A percentile compares a stretch with the other conserved stretches of the same genome.
Conservation (phyloP, 2,329 filamentous ascomycete genomes). For the Dendrostoma leiphaemia region DNA sequence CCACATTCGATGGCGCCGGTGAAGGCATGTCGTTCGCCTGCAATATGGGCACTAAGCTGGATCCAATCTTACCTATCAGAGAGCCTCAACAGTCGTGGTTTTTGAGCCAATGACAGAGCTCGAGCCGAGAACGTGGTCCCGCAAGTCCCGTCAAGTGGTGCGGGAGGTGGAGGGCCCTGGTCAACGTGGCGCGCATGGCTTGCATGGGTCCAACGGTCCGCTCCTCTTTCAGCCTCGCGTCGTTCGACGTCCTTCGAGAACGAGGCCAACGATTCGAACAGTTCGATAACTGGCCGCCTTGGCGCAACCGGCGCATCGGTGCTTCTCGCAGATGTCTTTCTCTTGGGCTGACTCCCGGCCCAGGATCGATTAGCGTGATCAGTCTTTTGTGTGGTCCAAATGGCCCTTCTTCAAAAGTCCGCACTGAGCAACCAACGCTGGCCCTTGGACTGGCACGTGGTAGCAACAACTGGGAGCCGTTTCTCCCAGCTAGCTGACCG, state of each 20-base stretch:
- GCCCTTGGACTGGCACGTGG: constrained; percentile 2
- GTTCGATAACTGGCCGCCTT: constrained; percentile 1
- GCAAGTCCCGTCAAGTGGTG: constrained; percentile 16
- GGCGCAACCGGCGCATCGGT: constrained; percentile 1
- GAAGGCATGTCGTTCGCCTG: constrained; percentile 13
- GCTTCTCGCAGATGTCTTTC: not conserved
- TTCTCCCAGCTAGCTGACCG: not conserved
- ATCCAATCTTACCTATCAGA: not conserved
- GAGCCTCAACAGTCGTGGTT: not conserved
- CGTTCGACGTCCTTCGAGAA: not conserved
- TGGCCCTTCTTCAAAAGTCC: not conserved
- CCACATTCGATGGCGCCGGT: not conserved
- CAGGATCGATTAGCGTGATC: not conserved
- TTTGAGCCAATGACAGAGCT: constrained; percentile 6
- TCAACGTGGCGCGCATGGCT: not conserved
- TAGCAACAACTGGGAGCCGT: constrained; percentile 3
- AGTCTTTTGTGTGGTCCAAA: not conserved
- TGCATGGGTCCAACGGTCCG: constrained; percentile 4
- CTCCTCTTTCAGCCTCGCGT: constrained; percentile 10
- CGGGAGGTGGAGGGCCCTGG: not conserved
- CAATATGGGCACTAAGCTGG: not conserved
- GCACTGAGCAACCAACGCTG: not conserved
- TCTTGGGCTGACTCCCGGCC: not conserved
- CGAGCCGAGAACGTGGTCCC: constrained; percentile 7
- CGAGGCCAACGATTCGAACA: not conserved